These are phyloP conservation scores for Tolypocladium amazonense DNA, from an alignment of 2,329 filamentous ascomycete genomes.

Conservation along the genomic window DNA sequence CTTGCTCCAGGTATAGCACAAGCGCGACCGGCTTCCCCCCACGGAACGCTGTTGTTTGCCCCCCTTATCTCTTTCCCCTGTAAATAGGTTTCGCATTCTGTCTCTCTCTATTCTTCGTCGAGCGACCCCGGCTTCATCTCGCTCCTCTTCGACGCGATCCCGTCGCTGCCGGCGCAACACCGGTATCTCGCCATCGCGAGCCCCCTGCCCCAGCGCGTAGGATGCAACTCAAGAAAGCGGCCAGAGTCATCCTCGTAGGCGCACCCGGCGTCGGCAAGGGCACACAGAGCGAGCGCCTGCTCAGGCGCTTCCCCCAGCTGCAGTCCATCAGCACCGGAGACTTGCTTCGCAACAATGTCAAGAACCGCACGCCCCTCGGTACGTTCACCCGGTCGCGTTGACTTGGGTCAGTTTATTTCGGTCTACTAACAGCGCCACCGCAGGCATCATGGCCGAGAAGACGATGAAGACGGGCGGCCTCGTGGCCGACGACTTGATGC, in stretches of 20 bases:
- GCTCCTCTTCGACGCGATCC: background rate
- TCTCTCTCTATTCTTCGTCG: background rate
- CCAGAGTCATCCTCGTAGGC: slow-evolving; percentile 87
- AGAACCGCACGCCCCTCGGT: slow-evolving; percentile 79
- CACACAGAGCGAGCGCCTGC: slow-evolving; percentile 83
- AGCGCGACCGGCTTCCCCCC: background rate
- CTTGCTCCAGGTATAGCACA: background rate
- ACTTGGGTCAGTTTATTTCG: background rate
- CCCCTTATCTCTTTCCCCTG: too few species aligned
- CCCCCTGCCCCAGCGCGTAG: slow-evolving; percentile 8
- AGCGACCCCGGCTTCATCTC: background rate
- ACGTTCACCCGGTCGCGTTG: slow-evolving; percentile 7
- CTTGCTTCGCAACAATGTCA: slow-evolving; percentile 84
- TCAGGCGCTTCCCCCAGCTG: slow-evolving; percentile 78
- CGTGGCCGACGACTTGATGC: slow-evolving; percentile 85
- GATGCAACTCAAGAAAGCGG: slow-evolving; percentile 67
- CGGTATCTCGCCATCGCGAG: background rate
- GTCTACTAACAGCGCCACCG: slow-evolving; percentile 2
- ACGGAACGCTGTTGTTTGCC: background rate
- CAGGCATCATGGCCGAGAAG: slow-evolving; percentile 82
- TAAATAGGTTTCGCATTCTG: background rate
- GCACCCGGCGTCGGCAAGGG: slow-evolving; percentile 97
- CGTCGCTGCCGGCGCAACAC: background rate
- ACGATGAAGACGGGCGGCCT: slow-evolving; percentile 81
- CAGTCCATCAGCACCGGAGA: slow-evolving; percentile 91